Conservation (phyloP, 2,329 filamentous ascomycete species). For the Aureobasidium mangrovei region DNA sequence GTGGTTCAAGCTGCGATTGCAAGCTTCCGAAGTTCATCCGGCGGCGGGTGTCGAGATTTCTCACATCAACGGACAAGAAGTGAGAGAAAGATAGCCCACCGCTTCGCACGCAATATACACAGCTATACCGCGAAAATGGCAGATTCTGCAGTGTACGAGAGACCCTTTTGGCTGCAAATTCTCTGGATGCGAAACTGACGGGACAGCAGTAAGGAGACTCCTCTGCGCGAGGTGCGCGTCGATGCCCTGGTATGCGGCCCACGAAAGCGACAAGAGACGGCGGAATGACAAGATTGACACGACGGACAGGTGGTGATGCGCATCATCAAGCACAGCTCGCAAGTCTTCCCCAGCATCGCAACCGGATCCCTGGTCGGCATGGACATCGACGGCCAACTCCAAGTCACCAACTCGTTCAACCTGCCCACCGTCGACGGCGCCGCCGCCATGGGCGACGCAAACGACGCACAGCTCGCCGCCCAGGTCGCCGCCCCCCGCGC, state of each 20-base stretch:
- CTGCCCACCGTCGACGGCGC: conserved; percentile 71
- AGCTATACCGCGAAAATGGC: conserved; percentile 31
- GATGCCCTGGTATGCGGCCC: conserved; percentile 16
- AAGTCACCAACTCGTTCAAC: conserved; percentile 91
- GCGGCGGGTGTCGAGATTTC: no score
- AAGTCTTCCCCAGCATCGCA: conserved; percentile 77
- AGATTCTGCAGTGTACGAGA: conserved; percentile 13
- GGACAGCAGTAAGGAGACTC: conserved; percentile 14
- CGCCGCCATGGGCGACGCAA: conserved; percentile 56
- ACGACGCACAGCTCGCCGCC: conserved; percentile 53
- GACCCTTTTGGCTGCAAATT: background rate
- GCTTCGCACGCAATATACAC: conserved; percentile 6
- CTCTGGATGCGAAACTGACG: background rate
- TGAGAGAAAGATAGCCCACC: background rate
- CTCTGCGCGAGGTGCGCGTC: conserved; percentile 18
- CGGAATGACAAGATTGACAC: background rate
- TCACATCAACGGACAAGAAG: no score
- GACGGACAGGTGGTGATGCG: conserved; percentile 70
- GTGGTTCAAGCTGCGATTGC: no score
- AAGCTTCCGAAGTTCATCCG: no score
- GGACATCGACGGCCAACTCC: conserved; percentile 71
- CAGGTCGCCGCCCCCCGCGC: conserved; percentile 84
- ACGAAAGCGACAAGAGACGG: background rate
- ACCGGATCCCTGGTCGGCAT: conserved; percentile 90
- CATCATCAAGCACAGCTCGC: conserved; percentile 90